Percentiles rank a stretch among this genome's conserved stretches.
Evolutionary conservation across 495 filamentous ascomycete species (phyloP).

Genomic region (Staphylotrichum longicolle): DNA sequence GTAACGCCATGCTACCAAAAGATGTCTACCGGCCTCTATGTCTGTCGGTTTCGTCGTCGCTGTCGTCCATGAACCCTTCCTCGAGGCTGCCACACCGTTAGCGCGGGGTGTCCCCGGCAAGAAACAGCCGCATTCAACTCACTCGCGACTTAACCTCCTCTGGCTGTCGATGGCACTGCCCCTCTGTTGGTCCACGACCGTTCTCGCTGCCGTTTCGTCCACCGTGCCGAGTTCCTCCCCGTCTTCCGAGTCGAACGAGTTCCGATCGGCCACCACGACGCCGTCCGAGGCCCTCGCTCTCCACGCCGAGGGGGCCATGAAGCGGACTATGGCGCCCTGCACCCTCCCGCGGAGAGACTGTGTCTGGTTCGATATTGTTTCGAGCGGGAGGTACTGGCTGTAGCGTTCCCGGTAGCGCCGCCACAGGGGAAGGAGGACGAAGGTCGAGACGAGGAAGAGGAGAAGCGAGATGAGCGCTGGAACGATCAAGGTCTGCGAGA

Average conservation of each 20-base stretch:
- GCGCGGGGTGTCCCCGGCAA: not conserved
- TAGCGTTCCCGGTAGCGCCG: constrained; percentile 73
- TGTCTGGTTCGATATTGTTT: constrained; percentile 61
- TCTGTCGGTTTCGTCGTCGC: constrained; percentile 30
- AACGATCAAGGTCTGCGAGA: constrained; percentile 65
- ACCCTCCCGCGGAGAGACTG: constrained; percentile 61
- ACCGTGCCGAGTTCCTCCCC: constrained; percentile 64
- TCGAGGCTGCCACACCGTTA: constrained; percentile 36
- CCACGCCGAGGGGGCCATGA: constrained; percentile 58
- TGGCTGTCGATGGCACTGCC: constrained; percentile 49
- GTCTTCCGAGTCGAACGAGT: constrained; percentile 50
- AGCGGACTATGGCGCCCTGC: constrained; percentile 52
- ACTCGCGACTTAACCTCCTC: constrained; percentile 73
- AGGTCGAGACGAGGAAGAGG: constrained; percentile 69
- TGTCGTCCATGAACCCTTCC: constrained; percentile 41
- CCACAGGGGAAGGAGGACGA: constrained; percentile 71
- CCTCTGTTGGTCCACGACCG: constrained; percentile 50
- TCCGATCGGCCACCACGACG: constrained; percentile 40
- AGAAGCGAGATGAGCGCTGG: constrained; percentile 74
- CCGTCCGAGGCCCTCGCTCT: constrained; percentile 39
- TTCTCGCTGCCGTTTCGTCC: constrained; percentile 60
- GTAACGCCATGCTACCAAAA: constrained; percentile 21
- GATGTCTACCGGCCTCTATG: constrained; percentile 14
- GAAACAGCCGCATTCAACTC: constrained; percentile 19
- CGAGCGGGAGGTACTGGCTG: constrained; percentile 65